phyloP scores from a whole-genome alignment of 345 rosid genomes.

The Barbarea vulgaris region DNA sequence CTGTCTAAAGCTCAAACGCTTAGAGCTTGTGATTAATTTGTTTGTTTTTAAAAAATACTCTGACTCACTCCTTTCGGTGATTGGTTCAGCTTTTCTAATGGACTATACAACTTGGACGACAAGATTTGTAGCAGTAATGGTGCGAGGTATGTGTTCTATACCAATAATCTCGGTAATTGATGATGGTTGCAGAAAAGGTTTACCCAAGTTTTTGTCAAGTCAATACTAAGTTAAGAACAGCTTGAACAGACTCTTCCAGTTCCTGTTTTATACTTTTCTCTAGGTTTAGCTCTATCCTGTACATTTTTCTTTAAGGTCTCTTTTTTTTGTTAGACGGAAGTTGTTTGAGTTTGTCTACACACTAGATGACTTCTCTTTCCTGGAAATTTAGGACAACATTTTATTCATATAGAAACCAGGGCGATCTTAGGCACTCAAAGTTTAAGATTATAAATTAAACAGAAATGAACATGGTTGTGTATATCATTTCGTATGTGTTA shows the following conservation, averaged over 20 bases:
- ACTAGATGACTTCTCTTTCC: not conserved
- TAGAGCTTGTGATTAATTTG: not conserved
- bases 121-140: slow-evolving; percentile 25
- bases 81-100: slow-evolving; percentile 53
- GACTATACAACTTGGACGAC: slow-evolving; percentile 43
- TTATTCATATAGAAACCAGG: slow-evolving; percentile 1
- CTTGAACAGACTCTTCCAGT: not conserved
- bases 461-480: not conserved
- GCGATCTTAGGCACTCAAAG: slow-evolving; percentile 3
- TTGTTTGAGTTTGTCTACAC: slow-evolving; percentile 5
- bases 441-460: not conserved
- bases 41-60: not conserved
- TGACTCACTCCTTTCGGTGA: not conserved
- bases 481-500: not conserved
- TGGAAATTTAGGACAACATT: not conserved
- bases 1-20: not conserved
- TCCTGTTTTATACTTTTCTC: not conserved
- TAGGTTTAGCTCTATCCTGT: not conserved
- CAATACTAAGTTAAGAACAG: not conserved
- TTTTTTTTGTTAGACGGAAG: not conserved
- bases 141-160: slow-evolving; percentile 38
- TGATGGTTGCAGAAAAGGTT: not conserved
- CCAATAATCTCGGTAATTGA: not conserved
- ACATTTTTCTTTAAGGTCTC: not conserved
- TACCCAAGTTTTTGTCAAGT: not conserved